phyloP scores from a whole-genome alignment of 139 green algal species.

The Chlamydomonas applanata region DNA sequence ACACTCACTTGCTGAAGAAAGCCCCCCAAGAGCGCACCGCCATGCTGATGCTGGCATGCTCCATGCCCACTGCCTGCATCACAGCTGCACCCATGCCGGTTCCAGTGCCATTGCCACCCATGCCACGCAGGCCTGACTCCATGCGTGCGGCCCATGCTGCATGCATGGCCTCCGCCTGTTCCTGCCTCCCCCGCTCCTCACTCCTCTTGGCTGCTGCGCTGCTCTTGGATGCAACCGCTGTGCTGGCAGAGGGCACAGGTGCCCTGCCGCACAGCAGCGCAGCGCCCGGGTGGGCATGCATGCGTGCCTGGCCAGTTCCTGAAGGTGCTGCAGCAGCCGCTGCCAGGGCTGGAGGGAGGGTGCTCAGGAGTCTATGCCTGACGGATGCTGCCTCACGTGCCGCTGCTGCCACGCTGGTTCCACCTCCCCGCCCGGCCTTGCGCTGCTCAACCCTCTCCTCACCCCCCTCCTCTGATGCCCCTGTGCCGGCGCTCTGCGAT shows the following conservation, averaged over 20 bases:
- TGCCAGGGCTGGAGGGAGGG: not conserved
- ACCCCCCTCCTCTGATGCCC: not conserved
- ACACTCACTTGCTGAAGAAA: constrained; percentile 1
- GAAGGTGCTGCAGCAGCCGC: not conserved
- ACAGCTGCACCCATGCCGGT: too few relatives aligned
- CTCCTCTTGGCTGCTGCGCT: not conserved
- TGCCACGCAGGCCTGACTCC: not conserved
- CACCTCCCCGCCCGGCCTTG: not conserved
- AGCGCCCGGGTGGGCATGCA: not conserved
- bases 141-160: not conserved
- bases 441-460: constrained; percentile 2
- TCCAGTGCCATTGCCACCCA: not conserved
- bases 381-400: constrained; percentile 10
- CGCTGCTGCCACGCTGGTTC: not conserved
- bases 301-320: too few relatives aligned
- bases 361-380: constrained; percentile 1
- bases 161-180: not conserved
- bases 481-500: not conserved
- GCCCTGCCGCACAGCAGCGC: not conserved
- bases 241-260: not conserved
- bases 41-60: not conserved
- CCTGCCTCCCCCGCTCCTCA: not conserved
- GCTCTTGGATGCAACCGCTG: not conserved
- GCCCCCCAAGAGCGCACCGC: not conserved
- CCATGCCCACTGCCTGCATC: not conserved